These are phyloP conservation scores for Cercophora newfieldiana DNA, from an alignment of 495 filamentous ascomycete genomes.

Conservation along the genomic window DNA sequence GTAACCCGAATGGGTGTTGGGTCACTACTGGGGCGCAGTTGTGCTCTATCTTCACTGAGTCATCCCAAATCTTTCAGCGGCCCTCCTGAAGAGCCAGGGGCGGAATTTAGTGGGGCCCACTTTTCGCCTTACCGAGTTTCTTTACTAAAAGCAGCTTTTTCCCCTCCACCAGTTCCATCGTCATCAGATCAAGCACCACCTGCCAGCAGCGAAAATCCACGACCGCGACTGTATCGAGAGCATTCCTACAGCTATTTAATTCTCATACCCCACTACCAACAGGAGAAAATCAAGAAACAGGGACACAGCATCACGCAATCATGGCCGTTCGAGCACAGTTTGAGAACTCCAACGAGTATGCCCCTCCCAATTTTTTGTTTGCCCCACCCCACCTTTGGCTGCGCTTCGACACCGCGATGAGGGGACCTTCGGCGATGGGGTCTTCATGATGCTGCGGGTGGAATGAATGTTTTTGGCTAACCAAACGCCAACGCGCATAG, in stretches of 20 bases:
- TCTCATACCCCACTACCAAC: constrained; percentile 9
- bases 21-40: constrained; percentile 2
- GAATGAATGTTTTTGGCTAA: constrained; percentile 1
- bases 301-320: constrained; percentile 22
- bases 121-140: constrained; percentile 2
- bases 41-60: constrained; percentile 10
- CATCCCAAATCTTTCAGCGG: constrained; percentile 6
- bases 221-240: not conserved
- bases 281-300: constrained; percentile 14
- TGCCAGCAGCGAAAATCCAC: constrained; percentile 8
- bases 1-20: not conserved
- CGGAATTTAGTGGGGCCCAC: constrained; percentile 1
- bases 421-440: constrained; percentile 16
- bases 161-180: constrained; percentile 13
- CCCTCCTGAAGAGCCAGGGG: not conserved
- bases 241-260: not conserved
- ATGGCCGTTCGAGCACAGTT: constrained; percentile 91
- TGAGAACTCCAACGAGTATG: constrained; percentile 98
- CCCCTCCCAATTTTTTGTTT: constrained; percentile 23
- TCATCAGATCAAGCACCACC: constrained; percentile 18
- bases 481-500: constrained; percentile 44
- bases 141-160: constrained; percentile 15
- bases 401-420: constrained; percentile 26
- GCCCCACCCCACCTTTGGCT: not conserved
- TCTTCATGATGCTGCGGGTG: constrained; percentile 2